phyloP scores from a whole-genome alignment of 1,139 yeast genomes.

The Nakaseomyces delphensis region DNA sequence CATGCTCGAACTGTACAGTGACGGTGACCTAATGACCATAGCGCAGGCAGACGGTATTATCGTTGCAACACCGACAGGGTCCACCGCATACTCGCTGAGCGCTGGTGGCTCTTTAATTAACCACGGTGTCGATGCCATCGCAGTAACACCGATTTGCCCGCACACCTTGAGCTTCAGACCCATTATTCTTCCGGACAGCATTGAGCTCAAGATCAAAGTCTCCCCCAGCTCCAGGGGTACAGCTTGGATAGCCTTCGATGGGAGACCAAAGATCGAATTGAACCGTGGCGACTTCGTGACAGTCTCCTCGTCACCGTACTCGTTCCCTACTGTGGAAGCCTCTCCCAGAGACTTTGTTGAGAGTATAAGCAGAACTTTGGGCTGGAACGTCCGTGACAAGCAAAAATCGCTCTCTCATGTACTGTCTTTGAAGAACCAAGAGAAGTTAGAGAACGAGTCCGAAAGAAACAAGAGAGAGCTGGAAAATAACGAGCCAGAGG shows the following conservation, averaged over 20 bases:
- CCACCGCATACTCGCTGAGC: slow-evolving; percentile 81
- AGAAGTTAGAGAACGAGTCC: slow-evolving; percentile 18
- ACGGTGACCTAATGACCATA: slow-evolving; percentile 67
- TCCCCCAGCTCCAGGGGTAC: slow-evolving; percentile 60
- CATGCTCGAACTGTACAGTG: slow-evolving; percentile 75
- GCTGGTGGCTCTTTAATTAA: slow-evolving; percentile 93
- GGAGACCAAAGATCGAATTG: slow-evolving; percentile 68
- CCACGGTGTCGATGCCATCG: slow-evolving; percentile 80
- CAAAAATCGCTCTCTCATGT: slow-evolving; percentile 59
- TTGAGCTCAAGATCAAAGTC: slow-evolving; percentile 66
- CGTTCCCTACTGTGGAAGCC: slow-evolving; percentile 77
- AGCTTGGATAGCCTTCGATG: slow-evolving; percentile 91
- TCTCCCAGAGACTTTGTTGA: slow-evolving; percentile 73
- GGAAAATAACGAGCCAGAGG: slow-evolving; percentile 7
- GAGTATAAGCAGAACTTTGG: slow-evolving; percentile 71
- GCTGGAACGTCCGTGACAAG: slow-evolving; percentile 79
- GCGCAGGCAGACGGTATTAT: slow-evolving; percentile 90
- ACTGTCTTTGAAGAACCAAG: slow-evolving; percentile 28
- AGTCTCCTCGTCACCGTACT: slow-evolving; percentile 68
- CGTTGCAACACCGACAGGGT: slow-evolving; percentile 85
- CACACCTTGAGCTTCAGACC: slow-evolving; percentile 86
- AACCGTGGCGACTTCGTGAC: slow-evolving; percentile 69
- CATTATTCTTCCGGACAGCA: slow-evolving; percentile 75
- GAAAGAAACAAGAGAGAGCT: slow-evolving; percentile 11
- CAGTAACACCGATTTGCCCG: slow-evolving; percentile 88